Evolutionary conservation across 129 eudicot genomes (phyloP).

Genomic region (Centaurea solstitialis): DNA sequence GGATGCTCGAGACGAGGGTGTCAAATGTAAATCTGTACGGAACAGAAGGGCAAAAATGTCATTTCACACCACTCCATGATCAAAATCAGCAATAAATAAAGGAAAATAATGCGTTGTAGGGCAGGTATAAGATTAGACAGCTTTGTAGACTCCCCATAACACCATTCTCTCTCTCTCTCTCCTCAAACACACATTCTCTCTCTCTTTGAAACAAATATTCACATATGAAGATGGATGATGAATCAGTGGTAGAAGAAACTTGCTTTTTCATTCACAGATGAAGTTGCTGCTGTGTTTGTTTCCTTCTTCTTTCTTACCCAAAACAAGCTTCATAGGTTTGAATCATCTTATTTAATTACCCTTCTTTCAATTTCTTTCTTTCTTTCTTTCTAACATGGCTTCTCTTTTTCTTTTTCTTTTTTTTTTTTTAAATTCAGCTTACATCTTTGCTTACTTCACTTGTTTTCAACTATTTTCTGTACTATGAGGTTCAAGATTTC

Average conservation of each 20-base stretch:
- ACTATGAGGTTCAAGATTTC: constrained; percentile 4
- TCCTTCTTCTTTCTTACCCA: neutral
- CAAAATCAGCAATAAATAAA: constrained; percentile 21
- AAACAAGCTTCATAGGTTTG: constrained; percentile 6
- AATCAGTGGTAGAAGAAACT: constrained; percentile 16
- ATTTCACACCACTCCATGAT: constrained; percentile 13
- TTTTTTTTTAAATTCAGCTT: neutral
- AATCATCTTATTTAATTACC: neutral
- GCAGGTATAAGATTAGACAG: constrained; percentile 62
- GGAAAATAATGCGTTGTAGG: constrained; percentile 42
- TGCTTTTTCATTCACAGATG: constrained; percentile 47
- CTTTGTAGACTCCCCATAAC: constrained; percentile 39
- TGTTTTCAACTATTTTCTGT: neutral
- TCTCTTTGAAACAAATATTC: constrained; percentile 31
- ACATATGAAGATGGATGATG: constrained; percentile 13
- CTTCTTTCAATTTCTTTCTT: neutral
- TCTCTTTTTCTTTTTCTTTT: constrained; percentile 6
- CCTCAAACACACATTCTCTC: constrained; percentile 11
- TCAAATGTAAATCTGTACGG: constrained; percentile 11
- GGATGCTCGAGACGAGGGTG: no score
- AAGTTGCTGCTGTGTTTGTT: constrained; percentile 17
- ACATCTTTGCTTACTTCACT: neutral
- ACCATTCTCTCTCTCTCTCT: constrained; percentile 18
- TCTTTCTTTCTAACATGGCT: neutral
- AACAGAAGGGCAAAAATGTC: constrained; percentile 31